Evolutionary conservation across 1,139 yeast species (phyloP).

Genomic region (Suhomyces anneliseae): DNA sequence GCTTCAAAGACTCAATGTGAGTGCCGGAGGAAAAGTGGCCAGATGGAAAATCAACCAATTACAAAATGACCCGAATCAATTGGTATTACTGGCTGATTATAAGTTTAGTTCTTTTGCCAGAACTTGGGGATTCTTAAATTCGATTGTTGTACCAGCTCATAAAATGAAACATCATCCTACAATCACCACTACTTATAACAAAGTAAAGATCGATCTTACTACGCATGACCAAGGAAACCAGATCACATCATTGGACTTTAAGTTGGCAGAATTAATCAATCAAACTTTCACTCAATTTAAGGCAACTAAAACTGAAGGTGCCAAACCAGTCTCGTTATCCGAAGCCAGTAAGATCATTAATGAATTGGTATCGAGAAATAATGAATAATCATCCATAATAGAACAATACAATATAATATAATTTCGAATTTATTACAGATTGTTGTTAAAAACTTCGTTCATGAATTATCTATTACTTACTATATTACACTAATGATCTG

Average conservation of each 20-base stretch:
- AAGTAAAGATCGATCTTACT: slow-evolving; percentile 55
- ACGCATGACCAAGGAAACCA: slow-evolving; percentile 67
- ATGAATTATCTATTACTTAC: slow-evolving; percentile 4
- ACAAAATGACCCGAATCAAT: slow-evolving; percentile 3
- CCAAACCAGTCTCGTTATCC: slow-evolving; percentile 14
- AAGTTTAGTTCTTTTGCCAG: slow-evolving; percentile 52
- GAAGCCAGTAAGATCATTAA: slow-evolving; percentile 21
- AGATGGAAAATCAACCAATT: slow-evolving; percentile 4
- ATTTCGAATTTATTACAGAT: no score
- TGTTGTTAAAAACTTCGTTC: no score
- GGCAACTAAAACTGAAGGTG: not conserved
- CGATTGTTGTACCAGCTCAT: slow-evolving; percentile 62
- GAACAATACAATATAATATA: no score
- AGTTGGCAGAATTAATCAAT: slow-evolving; percentile 56
- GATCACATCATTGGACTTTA: slow-evolving; percentile 58
- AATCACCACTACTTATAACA: slow-evolving; percentile 61
- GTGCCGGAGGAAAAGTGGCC: slow-evolving; percentile 8
- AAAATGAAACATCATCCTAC: slow-evolving; percentile 72
- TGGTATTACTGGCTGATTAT: slow-evolving; percentile 27
- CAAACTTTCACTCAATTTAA: slow-evolving; percentile 14
- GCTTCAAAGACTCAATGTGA: slow-evolving; percentile 10
- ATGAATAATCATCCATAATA: not conserved
- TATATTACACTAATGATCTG: slow-evolving; percentile 17
- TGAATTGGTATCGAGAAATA: slow-evolving; percentile 17
- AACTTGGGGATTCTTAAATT: slow-evolving; percentile 66